Percentiles rank a stretch among this genome's conserved stretches.
These are phyloP conservation scores for Candida corydali DNA, from an alignment of 805 yeast genomes.

Conservation along the genomic window DNA sequence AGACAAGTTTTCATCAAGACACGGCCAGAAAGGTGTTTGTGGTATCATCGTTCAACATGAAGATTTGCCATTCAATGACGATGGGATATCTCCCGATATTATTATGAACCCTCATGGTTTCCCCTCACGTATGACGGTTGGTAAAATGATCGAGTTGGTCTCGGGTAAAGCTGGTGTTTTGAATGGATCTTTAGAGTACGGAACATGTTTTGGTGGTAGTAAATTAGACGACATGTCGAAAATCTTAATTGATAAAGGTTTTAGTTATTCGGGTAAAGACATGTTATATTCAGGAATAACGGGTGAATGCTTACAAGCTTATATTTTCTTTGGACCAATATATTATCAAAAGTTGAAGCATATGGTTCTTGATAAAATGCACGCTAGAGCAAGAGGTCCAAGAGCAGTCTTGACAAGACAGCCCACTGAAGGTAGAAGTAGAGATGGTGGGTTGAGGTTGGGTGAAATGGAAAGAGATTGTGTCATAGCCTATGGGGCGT, in stretches of 20 bases:
- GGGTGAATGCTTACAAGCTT: conserved; percentile 95
- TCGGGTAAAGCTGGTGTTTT: conserved; percentile 98
- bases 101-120: conserved; percentile 99
- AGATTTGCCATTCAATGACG: conserved; percentile 92
- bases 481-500: conserved; percentile 98
- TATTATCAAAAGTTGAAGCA: conserved; percentile 97
- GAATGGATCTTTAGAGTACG: conserved; percentile 87
- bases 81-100: conserved; percentile 90
- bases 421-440: conserved; percentile 97
- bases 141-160: conserved; percentile 94
- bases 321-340: conserved; percentile 97
- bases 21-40: conserved; percentile 99
- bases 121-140: conserved; percentile 99
- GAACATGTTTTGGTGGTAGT: conserved; percentile 99
- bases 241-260: conserved; percentile 86
- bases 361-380: conserved; percentile 99
- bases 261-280: conserved; percentile 93
- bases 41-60: conserved; percentile 97
- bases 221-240: conserved; percentile 91
- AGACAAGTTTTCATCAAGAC: conserved; percentile 95
- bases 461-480: conserved; percentile 99
- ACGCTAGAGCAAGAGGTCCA: conserved; percentile 99
- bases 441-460: conserved; percentile 97
- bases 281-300: conserved; percentile 97
- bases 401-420: conserved; percentile 97